Percentiles rank a stretch among this genome's conserved stretches.
phyloP scores from a whole-genome alignment of 1,284 basidiomycete species.

The Ganoderma boninense region DNA sequence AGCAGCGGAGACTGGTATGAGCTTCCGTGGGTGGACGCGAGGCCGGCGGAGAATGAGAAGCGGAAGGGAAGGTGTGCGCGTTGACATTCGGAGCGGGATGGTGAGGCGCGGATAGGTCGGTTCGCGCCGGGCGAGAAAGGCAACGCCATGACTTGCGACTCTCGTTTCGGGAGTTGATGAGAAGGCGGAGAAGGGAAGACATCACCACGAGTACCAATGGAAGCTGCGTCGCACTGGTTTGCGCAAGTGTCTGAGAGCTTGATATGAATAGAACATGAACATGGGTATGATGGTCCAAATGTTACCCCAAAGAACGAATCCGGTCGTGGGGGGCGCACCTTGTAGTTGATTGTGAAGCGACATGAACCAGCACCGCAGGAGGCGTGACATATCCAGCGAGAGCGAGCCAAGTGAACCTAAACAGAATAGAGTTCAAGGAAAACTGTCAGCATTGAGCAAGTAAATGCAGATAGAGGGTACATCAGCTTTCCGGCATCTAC shows the following conservation, averaged over 20 bases:
- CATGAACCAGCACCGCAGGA: background rate
- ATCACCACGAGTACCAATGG: conserved; percentile 22
- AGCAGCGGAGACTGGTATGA: conserved; percentile 20
- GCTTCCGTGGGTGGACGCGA: background rate
- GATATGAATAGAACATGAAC: conserved; percentile 28
- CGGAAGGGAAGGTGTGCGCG: background rate
- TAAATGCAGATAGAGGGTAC: background rate
- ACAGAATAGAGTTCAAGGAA: background rate
- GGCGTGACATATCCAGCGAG: background rate
- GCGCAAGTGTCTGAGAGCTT: conserved; percentile 13
- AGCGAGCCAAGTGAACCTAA: background rate
- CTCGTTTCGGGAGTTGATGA: conserved; percentile 6
- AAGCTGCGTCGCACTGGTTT: conserved; percentile 23
- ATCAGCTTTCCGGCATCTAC: background rate
- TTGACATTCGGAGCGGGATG: background rate
- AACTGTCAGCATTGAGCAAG: background rate
- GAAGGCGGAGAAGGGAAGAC: conserved; percentile 20
- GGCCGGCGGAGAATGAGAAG: conserved; percentile 9
- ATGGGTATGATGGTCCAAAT: conserved; percentile 2
- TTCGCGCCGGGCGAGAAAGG: background rate
- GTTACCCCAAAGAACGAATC: conserved; percentile 13
- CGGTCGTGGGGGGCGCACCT: conserved; percentile 5
- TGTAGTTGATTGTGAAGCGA: background rate
- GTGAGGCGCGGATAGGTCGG: conserved; percentile 20
- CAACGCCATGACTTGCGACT: background rate